phyloP scores from a whole-genome alignment of 768 basidiomycete genomes.

The Daedaleopsis nitida region DNA sequence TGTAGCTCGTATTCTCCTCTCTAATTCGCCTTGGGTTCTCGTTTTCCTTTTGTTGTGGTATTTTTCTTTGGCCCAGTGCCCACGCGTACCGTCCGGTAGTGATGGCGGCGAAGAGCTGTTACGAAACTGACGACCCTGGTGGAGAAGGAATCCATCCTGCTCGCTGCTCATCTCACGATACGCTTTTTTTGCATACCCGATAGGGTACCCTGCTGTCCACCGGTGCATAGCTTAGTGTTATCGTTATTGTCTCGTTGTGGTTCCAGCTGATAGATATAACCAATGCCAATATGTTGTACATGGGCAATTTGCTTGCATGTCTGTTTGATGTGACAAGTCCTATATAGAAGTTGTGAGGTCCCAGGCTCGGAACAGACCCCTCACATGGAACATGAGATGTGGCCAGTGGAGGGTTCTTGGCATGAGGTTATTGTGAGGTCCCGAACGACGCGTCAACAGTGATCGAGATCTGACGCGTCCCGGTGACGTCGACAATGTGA shows the following conservation, averaged over 20 bases:
- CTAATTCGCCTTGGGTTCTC: neutral
- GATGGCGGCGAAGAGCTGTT: slow-evolving; percentile 28
- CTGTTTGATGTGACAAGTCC: no score
- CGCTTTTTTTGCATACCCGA: slow-evolving; percentile 13
- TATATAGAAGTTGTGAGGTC: no score
- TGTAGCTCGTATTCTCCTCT: neutral
- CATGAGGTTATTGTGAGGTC: no score
- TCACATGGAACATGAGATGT: no score
- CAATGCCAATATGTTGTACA: slow-evolving; percentile 1
- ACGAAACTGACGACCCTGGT: slow-evolving; percentile 48
- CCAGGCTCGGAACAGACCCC: no score
- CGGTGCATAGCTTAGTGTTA: slow-evolving; percentile 15
- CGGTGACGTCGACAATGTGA: neutral
- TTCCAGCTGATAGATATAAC: neutral
- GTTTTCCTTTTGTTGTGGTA: slow-evolving; percentile 3
- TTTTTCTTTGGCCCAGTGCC: slow-evolving; percentile 14
- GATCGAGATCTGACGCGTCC: slow-evolving; percentile 1
- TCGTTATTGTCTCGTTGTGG: neutral
- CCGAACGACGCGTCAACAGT: no score
- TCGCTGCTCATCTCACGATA: slow-evolving; percentile 23
- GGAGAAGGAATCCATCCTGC: slow-evolving; percentile 35
- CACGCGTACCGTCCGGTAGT: slow-evolving; percentile 20
- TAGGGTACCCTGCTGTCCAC: slow-evolving; percentile 10
- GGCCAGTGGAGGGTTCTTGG: no score
- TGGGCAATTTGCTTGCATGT: neutral